A percentile compares a stretch with the other conserved stretches of the same genome.
These are phyloP conservation scores for Teratosphaeria viscida DNA, from an alignment of 2,329 filamentous ascomycete genomes.

Conservation along the genomic window DNA sequence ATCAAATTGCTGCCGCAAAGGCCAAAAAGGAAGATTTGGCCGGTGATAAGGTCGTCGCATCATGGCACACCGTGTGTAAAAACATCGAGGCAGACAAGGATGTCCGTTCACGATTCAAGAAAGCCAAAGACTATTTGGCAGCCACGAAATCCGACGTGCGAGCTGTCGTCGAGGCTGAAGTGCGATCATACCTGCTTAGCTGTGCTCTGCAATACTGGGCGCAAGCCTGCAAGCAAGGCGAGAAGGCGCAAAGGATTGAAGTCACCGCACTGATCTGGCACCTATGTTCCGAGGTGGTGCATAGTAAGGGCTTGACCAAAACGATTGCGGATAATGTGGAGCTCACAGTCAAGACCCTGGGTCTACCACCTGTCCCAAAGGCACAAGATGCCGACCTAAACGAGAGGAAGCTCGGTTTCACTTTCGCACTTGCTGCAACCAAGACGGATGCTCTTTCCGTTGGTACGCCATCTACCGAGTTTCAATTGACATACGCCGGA, in stretches of 20 bases:
- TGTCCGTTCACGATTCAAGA: slow-evolving; percentile 37
- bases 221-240: slow-evolving; percentile 26
- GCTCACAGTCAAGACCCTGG: slow-evolving; percentile 28
- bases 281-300: slow-evolving; percentile 29
- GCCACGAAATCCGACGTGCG: slow-evolving; percentile 31
- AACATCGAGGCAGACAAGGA: slow-evolving; percentile 39
- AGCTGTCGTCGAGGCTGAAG: slow-evolving; percentile 34
- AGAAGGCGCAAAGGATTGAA: slow-evolving; percentile 27
- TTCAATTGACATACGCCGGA: slow-evolving; percentile 59
- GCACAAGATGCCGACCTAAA: slow-evolving; percentile 5
- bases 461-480: slow-evolving; percentile 41
- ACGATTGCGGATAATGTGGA: slow-evolving; percentile 28
- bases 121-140: slow-evolving; percentile 39
- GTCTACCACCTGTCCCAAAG: slow-evolving; percentile 28
- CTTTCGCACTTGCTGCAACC: slow-evolving; percentile 25
- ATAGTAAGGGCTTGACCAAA: slow-evolving; percentile 30
- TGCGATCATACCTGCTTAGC: slow-evolving; percentile 41
- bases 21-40: slow-evolving; percentile 32
- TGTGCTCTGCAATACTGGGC: slow-evolving; percentile 41
- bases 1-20: slow-evolving; percentile 32
- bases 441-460: slow-evolving; percentile 18
- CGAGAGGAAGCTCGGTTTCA: slow-evolving; percentile 34
- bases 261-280: slow-evolving; percentile 40
- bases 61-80: slow-evolving; percentile 37
- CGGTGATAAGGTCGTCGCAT: slow-evolving; percentile 30